phyloP scores from a whole-genome alignment of 2,329 filamentous ascomycete species.

The Colletotrichum spaethianum region DNA sequence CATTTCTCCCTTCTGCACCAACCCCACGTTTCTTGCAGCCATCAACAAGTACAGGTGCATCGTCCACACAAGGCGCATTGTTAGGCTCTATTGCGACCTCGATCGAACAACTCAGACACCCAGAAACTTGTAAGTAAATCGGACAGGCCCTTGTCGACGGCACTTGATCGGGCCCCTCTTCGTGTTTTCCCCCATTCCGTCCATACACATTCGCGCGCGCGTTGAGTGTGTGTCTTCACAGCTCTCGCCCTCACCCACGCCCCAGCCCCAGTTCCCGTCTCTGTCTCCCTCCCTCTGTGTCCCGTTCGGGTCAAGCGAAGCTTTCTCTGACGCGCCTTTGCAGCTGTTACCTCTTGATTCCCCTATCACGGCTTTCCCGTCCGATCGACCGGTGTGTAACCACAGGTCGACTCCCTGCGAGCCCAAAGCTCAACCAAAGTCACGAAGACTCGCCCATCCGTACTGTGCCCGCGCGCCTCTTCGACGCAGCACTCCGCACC shows the following conservation, averaged over 20 bases:
- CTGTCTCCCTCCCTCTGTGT: conserved; percentile 18
- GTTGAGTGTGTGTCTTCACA: conserved; percentile 28
- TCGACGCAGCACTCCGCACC: conserved; percentile 38
- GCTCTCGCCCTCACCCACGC: conserved; percentile 28
- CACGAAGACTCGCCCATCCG: conserved; percentile 23
- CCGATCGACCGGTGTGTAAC: conserved; percentile 43
- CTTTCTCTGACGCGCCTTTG: conserved; percentile 56
- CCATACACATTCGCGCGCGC: conserved; percentile 29
- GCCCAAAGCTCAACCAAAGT: conserved; percentile 37
- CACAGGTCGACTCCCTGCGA: conserved; percentile 30
- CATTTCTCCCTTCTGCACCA: conserved; percentile 51
- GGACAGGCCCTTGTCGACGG: conserved; percentile 33
- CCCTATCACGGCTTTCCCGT: conserved; percentile 39
- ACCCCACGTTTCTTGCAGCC: conserved; percentile 55
- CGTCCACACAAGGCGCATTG: conserved; percentile 43
- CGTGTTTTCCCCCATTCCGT: conserved; percentile 21
- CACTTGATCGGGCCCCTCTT: conserved; percentile 32
- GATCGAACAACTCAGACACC: conserved; percentile 43
- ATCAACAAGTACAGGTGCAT: conserved; percentile 45
- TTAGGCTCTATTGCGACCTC: conserved; percentile 42
- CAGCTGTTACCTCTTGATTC: conserved; percentile 46
- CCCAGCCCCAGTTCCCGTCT: conserved; percentile 25
- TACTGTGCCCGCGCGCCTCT: conserved; percentile 34
- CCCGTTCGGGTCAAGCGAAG: conserved; percentile 41
- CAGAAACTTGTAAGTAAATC: conserved; percentile 35